Evolutionary conservation across 2,329 filamentous ascomycete species (phyloP).

Genomic region (Tricladium varicosporioides): DNA sequence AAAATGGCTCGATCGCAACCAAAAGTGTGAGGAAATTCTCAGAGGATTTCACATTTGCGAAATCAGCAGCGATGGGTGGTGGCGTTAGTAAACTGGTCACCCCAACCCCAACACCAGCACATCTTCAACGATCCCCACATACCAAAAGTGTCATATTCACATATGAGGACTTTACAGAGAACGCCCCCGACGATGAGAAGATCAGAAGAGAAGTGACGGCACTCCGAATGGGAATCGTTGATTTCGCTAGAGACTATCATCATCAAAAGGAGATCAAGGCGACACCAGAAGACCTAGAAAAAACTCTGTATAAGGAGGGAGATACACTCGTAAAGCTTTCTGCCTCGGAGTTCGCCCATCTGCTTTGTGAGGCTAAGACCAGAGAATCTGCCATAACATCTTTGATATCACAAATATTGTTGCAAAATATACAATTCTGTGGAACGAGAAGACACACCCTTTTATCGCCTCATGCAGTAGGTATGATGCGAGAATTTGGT

Average conservation of each 20-base stretch:
- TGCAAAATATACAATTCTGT: constrained; percentile 10
- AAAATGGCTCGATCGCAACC: neutral
- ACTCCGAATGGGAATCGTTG: constrained; percentile 1
- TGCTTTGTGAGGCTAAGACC: constrained; percentile 6
- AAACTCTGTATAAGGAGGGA: constrained; percentile 1
- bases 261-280: constrained; percentile 1
- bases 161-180: constrained; percentile 10
- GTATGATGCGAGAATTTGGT: constrained; percentile 5
- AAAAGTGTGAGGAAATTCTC: neutral
- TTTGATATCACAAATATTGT: constrained; percentile 8
- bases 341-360: constrained; percentile 5
- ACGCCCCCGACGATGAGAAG: constrained; percentile 10
- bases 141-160: constrained; percentile 12
- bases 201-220: constrained; percentile 6
- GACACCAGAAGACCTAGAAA: constrained; percentile 6
- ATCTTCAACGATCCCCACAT: constrained; percentile 5
- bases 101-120: constrained; percentile 6
- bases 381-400: constrained; percentile 5
- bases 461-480: constrained; percentile 3
- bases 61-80: neutral
- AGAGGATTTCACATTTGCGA: neutral
- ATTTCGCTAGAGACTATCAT: constrained; percentile 6
- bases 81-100: constrained; percentile 1
- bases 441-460: constrained; percentile 5
- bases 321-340: constrained; percentile 3